Evolutionary conservation across 1,284 basidiomycete species (phyloP).

Genomic region (Vanrija humicola): DNA sequence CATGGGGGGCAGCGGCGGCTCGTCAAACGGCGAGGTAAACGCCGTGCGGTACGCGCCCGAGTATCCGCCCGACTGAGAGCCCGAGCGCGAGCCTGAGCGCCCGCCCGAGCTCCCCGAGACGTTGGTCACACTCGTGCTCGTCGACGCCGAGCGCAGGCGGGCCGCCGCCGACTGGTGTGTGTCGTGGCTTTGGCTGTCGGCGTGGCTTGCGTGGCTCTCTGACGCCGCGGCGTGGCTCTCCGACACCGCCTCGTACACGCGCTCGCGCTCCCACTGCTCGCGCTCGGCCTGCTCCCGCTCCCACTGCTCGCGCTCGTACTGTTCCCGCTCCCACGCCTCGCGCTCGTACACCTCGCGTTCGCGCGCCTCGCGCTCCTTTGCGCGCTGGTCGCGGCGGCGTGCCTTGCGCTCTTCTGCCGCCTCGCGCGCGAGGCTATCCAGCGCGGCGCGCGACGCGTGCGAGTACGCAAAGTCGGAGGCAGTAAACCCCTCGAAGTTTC

Average conservation of each 20-base stretch:
- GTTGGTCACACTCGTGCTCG: neutral
- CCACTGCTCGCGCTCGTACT: neutral
- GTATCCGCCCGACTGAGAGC: neutral
- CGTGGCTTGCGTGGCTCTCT: neutral
- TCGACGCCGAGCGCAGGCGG: neutral
- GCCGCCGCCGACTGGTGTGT: neutral
- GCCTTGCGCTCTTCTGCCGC: conserved; percentile 24
- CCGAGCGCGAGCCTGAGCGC: neutral
- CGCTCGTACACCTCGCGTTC: conserved; percentile 4
- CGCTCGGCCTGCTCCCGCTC: neutral
- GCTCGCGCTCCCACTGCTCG: neutral
- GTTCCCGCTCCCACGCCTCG: neutral
- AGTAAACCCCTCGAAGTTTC: conserved; percentile 86
- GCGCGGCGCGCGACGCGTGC: conserved; percentile 32
- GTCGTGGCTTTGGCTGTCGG: neutral
- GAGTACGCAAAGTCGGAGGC: conserved; percentile 90
- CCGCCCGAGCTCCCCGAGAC: neutral
- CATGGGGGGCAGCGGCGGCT: neutral
- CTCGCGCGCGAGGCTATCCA: conserved; percentile 32
- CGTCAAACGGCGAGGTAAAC: neutral
- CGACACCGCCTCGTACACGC: neutral
- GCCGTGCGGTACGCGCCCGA: neutral
- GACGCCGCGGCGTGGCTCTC: neutral
- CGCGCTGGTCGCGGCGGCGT: conserved; percentile 11
- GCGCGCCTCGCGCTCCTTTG: conserved; percentile 7